Conservation (phyloP, 805 yeast species). For the Candida nemodendra region DNA sequence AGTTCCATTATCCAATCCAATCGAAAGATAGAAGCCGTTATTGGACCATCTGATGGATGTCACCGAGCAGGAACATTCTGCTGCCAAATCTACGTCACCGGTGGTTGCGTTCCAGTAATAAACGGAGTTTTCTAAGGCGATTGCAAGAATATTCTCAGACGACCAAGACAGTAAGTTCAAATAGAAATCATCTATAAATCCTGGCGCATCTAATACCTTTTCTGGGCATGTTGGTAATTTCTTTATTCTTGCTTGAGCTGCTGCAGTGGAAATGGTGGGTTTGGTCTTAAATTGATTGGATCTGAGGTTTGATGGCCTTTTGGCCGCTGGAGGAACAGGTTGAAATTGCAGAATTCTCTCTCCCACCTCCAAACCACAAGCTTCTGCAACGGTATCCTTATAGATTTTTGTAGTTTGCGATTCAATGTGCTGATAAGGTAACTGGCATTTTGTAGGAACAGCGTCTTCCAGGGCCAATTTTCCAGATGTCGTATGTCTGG, state of each 20-base stretch:
- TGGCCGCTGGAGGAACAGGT: conserved; percentile 75
- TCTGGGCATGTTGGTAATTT: conserved; percentile 86
- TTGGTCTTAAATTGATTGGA: conserved; percentile 21
- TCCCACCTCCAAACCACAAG: conserved; percentile 85
- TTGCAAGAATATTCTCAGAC: conserved; percentile 72
- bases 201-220: conserved; percentile 94
- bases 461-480: conserved; percentile 33
- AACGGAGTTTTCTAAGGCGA: conserved; percentile 80
- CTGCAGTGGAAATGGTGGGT: conserved; percentile 36
- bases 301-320: conserved; percentile 20
- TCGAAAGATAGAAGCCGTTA: conserved; percentile 81
- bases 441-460: conserved; percentile 25
- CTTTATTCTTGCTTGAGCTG: conserved; percentile 67
- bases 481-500: conserved; percentile 49
- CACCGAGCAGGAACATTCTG: conserved; percentile 55
- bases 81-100: conserved; percentile 69
- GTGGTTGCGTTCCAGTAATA: conserved; percentile 91
- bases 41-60: conserved; percentile 87
- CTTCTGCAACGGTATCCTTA: conserved; percentile 85
- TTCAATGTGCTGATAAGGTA: conserved; percentile 54
- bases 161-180: conserved; percentile 89
- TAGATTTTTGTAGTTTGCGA: conserved; percentile 57
- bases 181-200: conserved; percentile 88
- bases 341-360: conserved; percentile 82
- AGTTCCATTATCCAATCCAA: conserved; percentile 81